These are phyloP conservation scores for Euryodendron excelsum DNA, from an alignment of 148 eudicot genomes.

Conservation along the genomic window DNA sequence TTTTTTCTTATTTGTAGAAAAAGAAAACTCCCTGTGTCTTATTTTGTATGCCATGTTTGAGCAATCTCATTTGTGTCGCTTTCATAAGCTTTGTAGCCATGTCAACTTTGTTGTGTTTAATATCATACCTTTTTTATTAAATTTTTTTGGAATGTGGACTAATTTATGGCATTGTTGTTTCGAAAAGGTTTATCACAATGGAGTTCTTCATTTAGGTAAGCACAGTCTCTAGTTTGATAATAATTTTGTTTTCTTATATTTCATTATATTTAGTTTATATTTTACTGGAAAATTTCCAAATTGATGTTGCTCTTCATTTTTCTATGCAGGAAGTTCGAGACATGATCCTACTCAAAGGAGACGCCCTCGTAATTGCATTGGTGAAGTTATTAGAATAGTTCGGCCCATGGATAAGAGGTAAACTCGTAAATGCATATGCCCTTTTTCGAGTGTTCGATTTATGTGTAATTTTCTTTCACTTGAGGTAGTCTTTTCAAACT, in stretches of 20 bases:
- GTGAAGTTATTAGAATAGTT: slow-evolving; percentile 59
- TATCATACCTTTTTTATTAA: not conserved
- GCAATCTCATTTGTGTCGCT: not conserved
- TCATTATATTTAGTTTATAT: slow-evolving; percentile 1
- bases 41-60: not conserved
- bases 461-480: not conserved
- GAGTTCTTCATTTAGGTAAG: slow-evolving; percentile 55
- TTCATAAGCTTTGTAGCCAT: not conserved
- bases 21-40: not conserved
- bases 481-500: slow-evolving; percentile 3
- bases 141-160: slow-evolving; percentile 16
- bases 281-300: not conserved
- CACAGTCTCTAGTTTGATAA: slow-evolving; percentile 1
- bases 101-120: not conserved
- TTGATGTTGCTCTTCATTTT: slow-evolving; percentile 16
- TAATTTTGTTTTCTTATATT: slow-evolving; percentile 12
- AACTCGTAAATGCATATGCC: not conserved
- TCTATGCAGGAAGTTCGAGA: slow-evolving; percentile 35
- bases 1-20: not conserved
- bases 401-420: slow-evolving; percentile 50
- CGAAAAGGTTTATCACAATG: slow-evolving; percentile 55
- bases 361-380: slow-evolving; percentile 62
- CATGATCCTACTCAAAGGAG: slow-evolving; percentile 30
- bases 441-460: not conserved
- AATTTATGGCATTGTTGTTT: slow-evolving; percentile 29